Evolutionary conservation across 805 yeast genomes (phyloP).

Genomic region (Wickerhamomyces tratensis): DNA sequence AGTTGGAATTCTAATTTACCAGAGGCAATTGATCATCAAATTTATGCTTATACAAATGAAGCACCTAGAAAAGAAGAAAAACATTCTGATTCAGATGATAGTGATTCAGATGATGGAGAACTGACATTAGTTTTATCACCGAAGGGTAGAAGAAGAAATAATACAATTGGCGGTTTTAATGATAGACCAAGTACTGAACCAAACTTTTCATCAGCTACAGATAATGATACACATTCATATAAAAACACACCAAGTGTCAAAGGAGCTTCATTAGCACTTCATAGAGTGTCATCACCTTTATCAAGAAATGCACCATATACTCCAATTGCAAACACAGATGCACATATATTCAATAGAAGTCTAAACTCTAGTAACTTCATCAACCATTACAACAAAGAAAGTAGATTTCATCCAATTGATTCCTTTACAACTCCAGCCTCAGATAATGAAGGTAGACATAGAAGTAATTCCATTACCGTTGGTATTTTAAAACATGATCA

Average conservation of each 20-base stretch:
- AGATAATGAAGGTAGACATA: conserved; percentile 3
- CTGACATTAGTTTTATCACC: conserved; percentile 35
- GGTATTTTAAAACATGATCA: conserved; percentile 6
- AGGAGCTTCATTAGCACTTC: background rate
- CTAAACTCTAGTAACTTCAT: conserved; percentile 8
- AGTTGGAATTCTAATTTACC: conserved; percentile 1
- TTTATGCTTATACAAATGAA: background rate
- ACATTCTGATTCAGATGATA: conserved; percentile 19
- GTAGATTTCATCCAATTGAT: conserved; percentile 12
- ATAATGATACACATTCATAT: conserved; percentile 22
- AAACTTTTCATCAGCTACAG: conserved; percentile 33
- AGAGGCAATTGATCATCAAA: background rate
- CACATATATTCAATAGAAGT: conserved; percentile 14
- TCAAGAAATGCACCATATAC: conserved; percentile 24
- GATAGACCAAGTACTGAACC: conserved; percentile 14
- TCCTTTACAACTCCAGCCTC: background rate
- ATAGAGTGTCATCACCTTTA: conserved; percentile 25
- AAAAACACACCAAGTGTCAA: conserved; percentile 7
- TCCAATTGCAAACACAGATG: conserved; percentile 18
- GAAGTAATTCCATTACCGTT: conserved; percentile 17
- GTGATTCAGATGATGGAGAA: conserved; percentile 32
- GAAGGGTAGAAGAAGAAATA: conserved; percentile 27
- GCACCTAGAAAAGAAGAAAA: conserved; percentile 6
- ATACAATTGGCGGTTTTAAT: conserved; percentile 24
- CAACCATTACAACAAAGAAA: conserved; percentile 36